phyloP scores from a whole-genome alignment of 2,329 filamentous ascomycete species.

The Monilinia vaccinii-corymbosi region DNA sequence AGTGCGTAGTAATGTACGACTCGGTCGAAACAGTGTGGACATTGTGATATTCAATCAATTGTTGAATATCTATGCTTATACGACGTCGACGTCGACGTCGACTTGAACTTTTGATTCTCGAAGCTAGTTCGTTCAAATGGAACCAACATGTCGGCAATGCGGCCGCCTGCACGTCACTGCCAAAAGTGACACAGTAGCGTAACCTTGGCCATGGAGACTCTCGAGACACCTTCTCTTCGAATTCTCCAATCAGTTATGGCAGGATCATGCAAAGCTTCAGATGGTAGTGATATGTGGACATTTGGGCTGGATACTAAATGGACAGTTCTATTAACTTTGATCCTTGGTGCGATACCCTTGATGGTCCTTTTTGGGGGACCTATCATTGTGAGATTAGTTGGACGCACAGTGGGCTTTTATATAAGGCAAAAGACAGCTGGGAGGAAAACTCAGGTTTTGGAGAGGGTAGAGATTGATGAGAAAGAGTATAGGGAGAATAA shows the following conservation, averaged over 20 bases:
- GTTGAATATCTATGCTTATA: no score
- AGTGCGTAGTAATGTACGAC: not conserved
- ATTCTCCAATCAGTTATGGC: constrained; percentile 18
- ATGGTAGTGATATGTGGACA: constrained; percentile 22
- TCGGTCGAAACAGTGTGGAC: constrained; percentile 2
- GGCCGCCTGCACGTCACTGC: constrained; percentile 10
- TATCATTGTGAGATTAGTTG: constrained; percentile 23
- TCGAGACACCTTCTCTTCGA: not conserved
- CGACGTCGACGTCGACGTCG: no score
- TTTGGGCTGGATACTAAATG: constrained; percentile 28
- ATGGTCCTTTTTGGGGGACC: constrained; percentile 22
- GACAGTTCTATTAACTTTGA: constrained; percentile 23
- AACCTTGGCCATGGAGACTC: not conserved
- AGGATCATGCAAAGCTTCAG: constrained; percentile 27
- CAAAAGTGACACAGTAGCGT: constrained; percentile 11
- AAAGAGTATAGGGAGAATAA: constrained; percentile 16
- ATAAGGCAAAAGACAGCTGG: constrained; percentile 55
- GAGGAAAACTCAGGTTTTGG: constrained; percentile 48
- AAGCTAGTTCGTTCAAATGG: not conserved
- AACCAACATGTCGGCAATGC: not conserved
- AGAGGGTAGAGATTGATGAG: constrained; percentile 36
- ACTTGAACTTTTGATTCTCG: constrained; percentile 2
- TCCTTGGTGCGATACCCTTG: constrained; percentile 30
- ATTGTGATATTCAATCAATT: not conserved
- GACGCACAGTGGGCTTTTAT: constrained; percentile 46